These are phyloP conservation scores for Oxytropis ochrocephala DNA, from an alignment of 306 rosid genomes.

Conservation along the genomic window DNA sequence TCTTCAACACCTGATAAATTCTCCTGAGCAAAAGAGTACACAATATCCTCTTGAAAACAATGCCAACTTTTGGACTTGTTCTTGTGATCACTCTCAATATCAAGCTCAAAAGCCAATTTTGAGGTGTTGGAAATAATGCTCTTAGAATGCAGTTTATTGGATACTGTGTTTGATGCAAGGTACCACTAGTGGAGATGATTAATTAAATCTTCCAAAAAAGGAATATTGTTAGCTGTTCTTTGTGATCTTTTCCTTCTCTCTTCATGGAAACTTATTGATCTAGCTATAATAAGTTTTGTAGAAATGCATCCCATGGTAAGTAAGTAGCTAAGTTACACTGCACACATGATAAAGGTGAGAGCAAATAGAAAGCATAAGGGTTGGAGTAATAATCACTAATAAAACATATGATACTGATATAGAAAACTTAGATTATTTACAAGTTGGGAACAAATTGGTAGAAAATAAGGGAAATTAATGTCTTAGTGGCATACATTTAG, in stretches of 20 bases:
- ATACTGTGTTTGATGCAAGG: no score
- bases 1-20: constrained; percentile 20
- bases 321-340: constrained; percentile 10
- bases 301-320: constrained; percentile 57
- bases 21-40: constrained; percentile 22
- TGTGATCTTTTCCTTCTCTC: constrained; percentile 27
- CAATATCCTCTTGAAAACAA: constrained; percentile 17
- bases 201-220: constrained; percentile 32
- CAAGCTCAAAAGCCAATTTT: no score
- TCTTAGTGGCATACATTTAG: not conserved
- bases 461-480: not conserved
- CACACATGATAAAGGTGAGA: constrained; percentile 16
- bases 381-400: not conserved
- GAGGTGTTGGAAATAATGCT: no score
- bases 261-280: constrained; percentile 37
- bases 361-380: not conserved
- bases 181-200: constrained; percentile 26
- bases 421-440: not conserved
- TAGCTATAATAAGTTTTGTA: constrained; percentile 32
- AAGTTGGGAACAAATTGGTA: not conserved
- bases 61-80: constrained; percentile 37
- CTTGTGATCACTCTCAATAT: constrained; percentile 8
- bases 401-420: not conserved
- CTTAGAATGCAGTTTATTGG: no score
- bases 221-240: constrained; percentile 27